Evolutionary conservation across 2,329 filamentous ascomycete genomes (phyloP).

Genomic region (Akanthomyces uredinophilus): DNA sequence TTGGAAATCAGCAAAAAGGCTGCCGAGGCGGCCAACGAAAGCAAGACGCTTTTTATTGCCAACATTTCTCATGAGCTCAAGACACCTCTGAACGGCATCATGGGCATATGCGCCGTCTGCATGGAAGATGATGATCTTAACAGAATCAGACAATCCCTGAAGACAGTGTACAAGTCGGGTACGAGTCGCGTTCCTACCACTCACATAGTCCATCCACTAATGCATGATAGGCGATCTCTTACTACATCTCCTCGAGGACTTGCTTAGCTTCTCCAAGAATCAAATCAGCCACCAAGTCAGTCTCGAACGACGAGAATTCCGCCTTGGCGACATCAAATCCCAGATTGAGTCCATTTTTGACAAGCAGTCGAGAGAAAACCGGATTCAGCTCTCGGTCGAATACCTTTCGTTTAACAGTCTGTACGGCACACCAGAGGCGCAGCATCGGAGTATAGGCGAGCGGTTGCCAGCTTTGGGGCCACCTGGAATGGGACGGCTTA

Average conservation of each 20-base stretch:
- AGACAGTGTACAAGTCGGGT: conserved; percentile 82
- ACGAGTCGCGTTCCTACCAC: conserved; percentile 1
- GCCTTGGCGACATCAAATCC: conserved; percentile 72
- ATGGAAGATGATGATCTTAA: conserved; percentile 82
- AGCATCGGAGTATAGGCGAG: not conserved
- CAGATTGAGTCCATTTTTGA: conserved; percentile 85
- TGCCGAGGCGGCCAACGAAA: conserved; percentile 91
- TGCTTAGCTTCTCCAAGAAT: conserved; percentile 91
- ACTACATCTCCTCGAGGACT: conserved; percentile 79
- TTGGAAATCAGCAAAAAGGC: conserved; percentile 86
- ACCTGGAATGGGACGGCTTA: conserved; percentile 54
- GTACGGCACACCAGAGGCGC: not conserved
- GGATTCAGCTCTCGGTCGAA: conserved; percentile 66
- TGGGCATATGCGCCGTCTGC: conserved; percentile 89
- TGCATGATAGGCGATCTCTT: conserved; percentile 57
- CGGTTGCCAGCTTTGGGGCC: conserved; percentile 1
- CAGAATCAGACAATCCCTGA: conserved; percentile 75
- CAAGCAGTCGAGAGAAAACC: conserved; percentile 77
- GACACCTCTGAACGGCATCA: conserved; percentile 90
- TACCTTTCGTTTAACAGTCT: conserved; percentile 37
- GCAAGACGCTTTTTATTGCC: conserved; percentile 95
- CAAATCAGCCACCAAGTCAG: conserved; percentile 81
- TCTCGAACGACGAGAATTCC: conserved; percentile 81
- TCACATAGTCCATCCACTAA: not conserved
- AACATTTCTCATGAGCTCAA: conserved; percentile 88